These are phyloP conservation scores for Calocera viscosa DNA, from an alignment of 768 basidiomycete genomes.

Conservation along the genomic window DNA sequence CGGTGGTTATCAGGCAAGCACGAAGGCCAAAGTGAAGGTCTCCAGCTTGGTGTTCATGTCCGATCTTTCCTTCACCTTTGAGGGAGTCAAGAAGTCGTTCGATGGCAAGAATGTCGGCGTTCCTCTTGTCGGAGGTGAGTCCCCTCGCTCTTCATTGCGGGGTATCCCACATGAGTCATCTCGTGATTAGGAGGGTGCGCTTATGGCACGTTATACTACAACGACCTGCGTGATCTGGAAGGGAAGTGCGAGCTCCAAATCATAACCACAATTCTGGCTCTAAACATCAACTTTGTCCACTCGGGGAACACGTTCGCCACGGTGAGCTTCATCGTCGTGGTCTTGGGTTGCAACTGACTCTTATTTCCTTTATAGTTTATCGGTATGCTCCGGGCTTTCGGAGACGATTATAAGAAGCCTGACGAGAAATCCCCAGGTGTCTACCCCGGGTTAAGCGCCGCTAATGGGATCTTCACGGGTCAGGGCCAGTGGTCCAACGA, in stretches of 20 bases:
- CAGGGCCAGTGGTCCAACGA: background rate
- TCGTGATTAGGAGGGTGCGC: background rate
- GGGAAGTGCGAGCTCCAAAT: background rate
- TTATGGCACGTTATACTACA: background rate
- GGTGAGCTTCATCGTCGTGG: background rate
- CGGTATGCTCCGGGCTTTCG: background rate
- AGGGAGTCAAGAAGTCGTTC: background rate
- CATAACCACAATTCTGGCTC: background rate
- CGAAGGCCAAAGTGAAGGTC: slow-evolving; percentile 3
- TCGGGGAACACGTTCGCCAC: background rate
- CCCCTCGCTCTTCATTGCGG: background rate
- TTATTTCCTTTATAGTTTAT: background rate
- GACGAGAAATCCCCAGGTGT: background rate
- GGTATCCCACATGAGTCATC: background rate
- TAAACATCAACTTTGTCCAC: slow-evolving; percentile 1
- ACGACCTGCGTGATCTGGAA: background rate
- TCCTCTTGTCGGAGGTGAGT: background rate
- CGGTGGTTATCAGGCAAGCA: background rate
- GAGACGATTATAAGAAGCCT: background rate
- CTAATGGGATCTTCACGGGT: background rate
- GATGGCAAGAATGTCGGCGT: background rate
- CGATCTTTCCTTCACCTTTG: background rate
- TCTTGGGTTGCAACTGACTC: too few species aligned
- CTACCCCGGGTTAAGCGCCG: background rate
- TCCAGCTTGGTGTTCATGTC: slow-evolving; percentile 4